These are phyloP conservation scores for Nemania abortiva DNA, from an alignment of 2,329 filamentous ascomycete species.

Conservation along the genomic window DNA sequence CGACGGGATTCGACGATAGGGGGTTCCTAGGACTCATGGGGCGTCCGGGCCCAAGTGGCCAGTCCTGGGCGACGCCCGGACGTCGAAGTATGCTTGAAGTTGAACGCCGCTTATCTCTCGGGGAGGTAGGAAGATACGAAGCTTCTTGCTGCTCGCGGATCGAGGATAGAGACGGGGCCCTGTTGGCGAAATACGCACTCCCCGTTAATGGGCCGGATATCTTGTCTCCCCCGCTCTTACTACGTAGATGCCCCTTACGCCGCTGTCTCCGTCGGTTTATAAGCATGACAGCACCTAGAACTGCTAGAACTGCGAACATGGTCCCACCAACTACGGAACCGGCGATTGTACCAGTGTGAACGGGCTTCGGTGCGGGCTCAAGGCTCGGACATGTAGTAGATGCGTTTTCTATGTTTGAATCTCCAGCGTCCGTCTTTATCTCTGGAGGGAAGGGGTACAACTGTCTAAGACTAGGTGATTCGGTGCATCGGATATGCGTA, in stretches of 20 bases:
- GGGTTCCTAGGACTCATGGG: slow-evolving; percentile 39
- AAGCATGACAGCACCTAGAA: slow-evolving; percentile 4
- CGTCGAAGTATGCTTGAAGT: slow-evolving; percentile 24
- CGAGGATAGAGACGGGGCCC: slow-evolving; percentile 39
- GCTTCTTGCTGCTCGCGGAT: slow-evolving; percentile 42
- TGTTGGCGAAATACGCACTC: slow-evolving; percentile 16
- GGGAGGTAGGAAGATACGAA: slow-evolving; percentile 8
- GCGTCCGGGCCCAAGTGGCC: slow-evolving; percentile 43
- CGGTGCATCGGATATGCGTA: slow-evolving; percentile 47
- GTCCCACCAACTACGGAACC: slow-evolving; percentile 25
- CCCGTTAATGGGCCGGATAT: slow-evolving; percentile 1
- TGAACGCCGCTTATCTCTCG: slow-evolving; percentile 36
- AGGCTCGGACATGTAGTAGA: background rate
- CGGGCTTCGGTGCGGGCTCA: slow-evolving; percentile 11
- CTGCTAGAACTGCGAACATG: slow-evolving; percentile 2
- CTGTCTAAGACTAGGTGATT: slow-evolving; percentile 43
- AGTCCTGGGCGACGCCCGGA: slow-evolving; percentile 44
- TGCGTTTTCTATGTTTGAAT: background rate
- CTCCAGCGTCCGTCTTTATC: slow-evolving; percentile 32
- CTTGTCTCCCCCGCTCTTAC: background rate
- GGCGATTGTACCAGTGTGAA: slow-evolving; percentile 23
- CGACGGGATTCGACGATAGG: slow-evolving; percentile 45
- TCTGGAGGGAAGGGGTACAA: slow-evolving; percentile 48
- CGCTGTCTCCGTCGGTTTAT: slow-evolving; percentile 12
- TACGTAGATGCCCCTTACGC: background rate